Conservation (phyloP, 179 eudicot species). For the Vitellaria paradoxa region DNA sequence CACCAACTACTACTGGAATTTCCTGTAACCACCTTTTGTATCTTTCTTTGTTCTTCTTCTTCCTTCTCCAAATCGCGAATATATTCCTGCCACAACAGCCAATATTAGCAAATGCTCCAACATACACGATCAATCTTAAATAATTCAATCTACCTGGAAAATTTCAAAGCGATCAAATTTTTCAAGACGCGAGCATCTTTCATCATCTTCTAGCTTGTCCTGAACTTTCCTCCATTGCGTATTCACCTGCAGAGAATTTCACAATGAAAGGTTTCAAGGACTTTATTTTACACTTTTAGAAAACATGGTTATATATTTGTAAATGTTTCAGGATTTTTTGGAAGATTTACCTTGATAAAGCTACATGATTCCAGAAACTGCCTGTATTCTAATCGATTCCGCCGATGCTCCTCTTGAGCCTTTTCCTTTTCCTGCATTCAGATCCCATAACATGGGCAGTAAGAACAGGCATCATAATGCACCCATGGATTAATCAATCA, state of each 20-base stretch:
- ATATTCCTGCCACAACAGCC: constrained; percentile 63
- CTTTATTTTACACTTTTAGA: too few relatives aligned
- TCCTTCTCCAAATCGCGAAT: constrained; percentile 92
- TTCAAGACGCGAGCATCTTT: constrained; percentile 85
- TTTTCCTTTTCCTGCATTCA: constrained; percentile 74
- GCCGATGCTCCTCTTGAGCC: constrained; percentile 86
- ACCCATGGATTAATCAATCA: not conserved
- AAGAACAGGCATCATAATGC: not conserved
- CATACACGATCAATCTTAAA: not conserved
- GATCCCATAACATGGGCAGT: not conserved
- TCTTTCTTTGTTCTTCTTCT: constrained; percentile 88
- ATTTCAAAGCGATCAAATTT: constrained; percentile 89
- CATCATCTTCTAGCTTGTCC: constrained; percentile 94
- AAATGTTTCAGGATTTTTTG: constrained; percentile 5
- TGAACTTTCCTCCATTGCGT: constrained; percentile 95
- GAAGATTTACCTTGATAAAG: constrained; percentile 69
- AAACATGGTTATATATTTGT: not conserved
- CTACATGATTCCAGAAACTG: constrained; percentile 81
- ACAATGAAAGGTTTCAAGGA: constrained; percentile 1
- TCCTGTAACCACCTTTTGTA: constrained; percentile 54
- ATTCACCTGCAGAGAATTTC: constrained; percentile 51
- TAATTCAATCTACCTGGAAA: constrained; percentile 55
- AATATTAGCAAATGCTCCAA: constrained; percentile 16
- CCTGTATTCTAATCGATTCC: constrained; percentile 72
- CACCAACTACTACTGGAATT: not conserved